A percentile compares a stretch with the other conserved stretches of the same genome.
phyloP scores from a whole-genome alignment of 176 grass and related monocot genomes.

The Microstegium vimineum region DNA sequence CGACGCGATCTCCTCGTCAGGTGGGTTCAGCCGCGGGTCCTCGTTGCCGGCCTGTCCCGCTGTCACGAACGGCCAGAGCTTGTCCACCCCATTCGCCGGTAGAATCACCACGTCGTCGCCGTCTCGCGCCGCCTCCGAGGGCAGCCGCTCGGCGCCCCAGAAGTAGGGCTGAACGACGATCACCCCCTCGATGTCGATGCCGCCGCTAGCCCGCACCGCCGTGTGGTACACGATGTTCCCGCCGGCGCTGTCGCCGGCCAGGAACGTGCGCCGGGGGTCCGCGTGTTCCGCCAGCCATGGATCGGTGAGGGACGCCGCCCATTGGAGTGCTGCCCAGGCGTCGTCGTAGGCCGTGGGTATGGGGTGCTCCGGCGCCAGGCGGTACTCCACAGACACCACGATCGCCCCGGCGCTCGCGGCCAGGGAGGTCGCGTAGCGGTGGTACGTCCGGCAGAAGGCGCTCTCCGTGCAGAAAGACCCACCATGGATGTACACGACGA shows the following conservation, averaged over 20 bases:
- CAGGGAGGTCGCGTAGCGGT: conserved; percentile 33
- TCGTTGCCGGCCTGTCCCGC: too few relatives aligned
- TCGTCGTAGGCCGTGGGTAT: conserved; percentile 37
- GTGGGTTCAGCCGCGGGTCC: too few relatives aligned
- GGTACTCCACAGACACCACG: conserved; percentile 44
- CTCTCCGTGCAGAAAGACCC: conserved; percentile 33
- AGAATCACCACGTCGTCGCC: too few relatives aligned
- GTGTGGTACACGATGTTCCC: conserved; percentile 5
- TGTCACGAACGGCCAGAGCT: too few relatives aligned
- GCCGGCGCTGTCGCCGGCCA: conserved; percentile 20
- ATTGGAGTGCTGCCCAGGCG: conserved; percentile 7
- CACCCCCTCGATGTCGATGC: too few relatives aligned
- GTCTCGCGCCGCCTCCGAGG: too few relatives aligned
- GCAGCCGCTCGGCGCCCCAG: too few relatives aligned
- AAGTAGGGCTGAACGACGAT: too few relatives aligned
- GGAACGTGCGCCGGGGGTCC: neutral
- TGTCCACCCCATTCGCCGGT: too few relatives aligned
- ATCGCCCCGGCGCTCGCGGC: conserved; percentile 3
- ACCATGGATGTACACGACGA: conserved; percentile 49
- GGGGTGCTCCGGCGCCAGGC: conserved; percentile 46
- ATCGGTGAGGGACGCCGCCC: conserved; percentile 3
- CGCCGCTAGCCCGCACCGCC: neutral
- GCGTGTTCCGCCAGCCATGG: neutral
- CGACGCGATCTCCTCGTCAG: too few relatives aligned
- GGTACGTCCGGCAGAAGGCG: conserved; percentile 23